Percentiles rank a stretch among this genome's conserved stretches.
These are phyloP conservation scores for Aspergillus sp. DNA, from an alignment of 2,329 filamentous ascomycete genomes.

Conservation along the genomic window DNA sequence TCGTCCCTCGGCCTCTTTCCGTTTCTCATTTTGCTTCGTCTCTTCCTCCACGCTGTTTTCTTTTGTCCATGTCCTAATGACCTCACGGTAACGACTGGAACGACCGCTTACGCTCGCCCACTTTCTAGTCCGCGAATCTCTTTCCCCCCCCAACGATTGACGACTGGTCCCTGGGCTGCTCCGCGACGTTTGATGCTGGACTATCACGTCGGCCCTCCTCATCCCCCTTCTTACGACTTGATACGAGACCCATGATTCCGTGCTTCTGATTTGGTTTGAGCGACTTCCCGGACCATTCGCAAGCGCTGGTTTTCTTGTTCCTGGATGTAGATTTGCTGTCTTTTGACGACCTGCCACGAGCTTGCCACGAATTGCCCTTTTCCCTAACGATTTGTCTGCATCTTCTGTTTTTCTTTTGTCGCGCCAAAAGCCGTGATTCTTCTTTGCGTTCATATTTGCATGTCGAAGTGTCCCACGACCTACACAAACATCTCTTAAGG, in stretches of 20 bases:
- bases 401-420: constrained; percentile 2
- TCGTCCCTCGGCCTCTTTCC: background rate
- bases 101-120: constrained; percentile 10
- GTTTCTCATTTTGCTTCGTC: background rate
- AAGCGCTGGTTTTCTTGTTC: constrained; percentile 13
- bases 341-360: constrained; percentile 23
- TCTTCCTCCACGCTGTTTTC: constrained; percentile 6
- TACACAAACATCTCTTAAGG: constrained; percentile 2
- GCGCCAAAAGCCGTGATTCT: background rate
- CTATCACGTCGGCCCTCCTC: constrained; percentile 22
- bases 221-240: constrained; percentile 38
- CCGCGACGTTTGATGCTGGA: constrained; percentile 20
- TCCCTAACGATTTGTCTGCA: constrained; percentile 13
- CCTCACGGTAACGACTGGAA: constrained; percentile 18
- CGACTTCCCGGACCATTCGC: constrained; percentile 20
- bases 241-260: constrained; percentile 42
- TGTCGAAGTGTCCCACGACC: constrained; percentile 4
- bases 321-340: constrained; percentile 1
- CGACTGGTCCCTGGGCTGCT: constrained; percentile 7
- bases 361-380: constrained; percentile 25
- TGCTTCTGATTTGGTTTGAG: constrained; percentile 28
- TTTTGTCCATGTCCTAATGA: constrained; percentile 9
- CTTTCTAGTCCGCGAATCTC: constrained; percentile 12
- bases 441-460: constrained; percentile 2
- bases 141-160: constrained; percentile 12